A percentile compares a stretch with the other conserved stretches of the same genome.
Conservation (phyloP, 352 stramenopile species). For the Peronospora tabacina region DNA sequence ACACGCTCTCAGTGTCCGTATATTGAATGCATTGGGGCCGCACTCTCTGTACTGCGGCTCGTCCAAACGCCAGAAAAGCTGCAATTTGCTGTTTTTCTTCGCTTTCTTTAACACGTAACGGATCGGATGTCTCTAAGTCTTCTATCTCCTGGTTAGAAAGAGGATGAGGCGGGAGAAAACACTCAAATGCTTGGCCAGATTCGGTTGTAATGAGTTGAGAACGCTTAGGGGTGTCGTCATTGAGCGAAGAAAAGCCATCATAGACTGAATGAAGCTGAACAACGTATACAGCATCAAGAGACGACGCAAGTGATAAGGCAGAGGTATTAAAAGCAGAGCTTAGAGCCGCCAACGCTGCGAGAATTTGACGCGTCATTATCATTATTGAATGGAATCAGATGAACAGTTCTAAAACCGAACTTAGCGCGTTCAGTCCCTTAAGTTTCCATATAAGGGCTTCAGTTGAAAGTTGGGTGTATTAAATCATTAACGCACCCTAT, state of each 20-base stretch:
- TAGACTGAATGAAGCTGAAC: slow-evolving; percentile 55
- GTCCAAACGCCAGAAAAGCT: slow-evolving; percentile 42
- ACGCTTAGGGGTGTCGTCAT: slow-evolving; percentile 19
- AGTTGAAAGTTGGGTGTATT: too few species aligned
- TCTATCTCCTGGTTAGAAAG: slow-evolving; percentile 1
- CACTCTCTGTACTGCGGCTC: slow-evolving; percentile 46
- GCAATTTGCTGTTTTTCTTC: slow-evolving; percentile 5
- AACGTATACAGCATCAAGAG: slow-evolving; percentile 47
- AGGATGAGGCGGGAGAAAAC: slow-evolving; percentile 45
- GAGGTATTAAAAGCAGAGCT: slow-evolving; percentile 4
- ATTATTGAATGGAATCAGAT: slow-evolving; percentile 11
- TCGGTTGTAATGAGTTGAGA: slow-evolving; percentile 57
- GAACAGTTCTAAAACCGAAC: slow-evolving; percentile 2
- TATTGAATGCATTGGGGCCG: slow-evolving; percentile 61
- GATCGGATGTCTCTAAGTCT: background rate
- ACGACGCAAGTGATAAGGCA: slow-evolving; percentile 10
- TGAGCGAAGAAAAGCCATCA: slow-evolving; percentile 27
- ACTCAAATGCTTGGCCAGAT: slow-evolving; percentile 63
- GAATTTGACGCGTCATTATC: slow-evolving; percentile 16
- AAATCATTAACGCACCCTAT: too few species aligned
- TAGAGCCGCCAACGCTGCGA: slow-evolving; percentile 9
- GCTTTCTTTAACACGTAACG: slow-evolving; percentile 5
- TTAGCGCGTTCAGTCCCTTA: too few species aligned
- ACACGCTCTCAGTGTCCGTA: slow-evolving; percentile 36
- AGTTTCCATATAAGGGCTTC: too few species aligned